These are phyloP conservation scores for Geopyxis carbonaria DNA, from an alignment of 495 filamentous ascomycete genomes.

Conservation along the genomic window DNA sequence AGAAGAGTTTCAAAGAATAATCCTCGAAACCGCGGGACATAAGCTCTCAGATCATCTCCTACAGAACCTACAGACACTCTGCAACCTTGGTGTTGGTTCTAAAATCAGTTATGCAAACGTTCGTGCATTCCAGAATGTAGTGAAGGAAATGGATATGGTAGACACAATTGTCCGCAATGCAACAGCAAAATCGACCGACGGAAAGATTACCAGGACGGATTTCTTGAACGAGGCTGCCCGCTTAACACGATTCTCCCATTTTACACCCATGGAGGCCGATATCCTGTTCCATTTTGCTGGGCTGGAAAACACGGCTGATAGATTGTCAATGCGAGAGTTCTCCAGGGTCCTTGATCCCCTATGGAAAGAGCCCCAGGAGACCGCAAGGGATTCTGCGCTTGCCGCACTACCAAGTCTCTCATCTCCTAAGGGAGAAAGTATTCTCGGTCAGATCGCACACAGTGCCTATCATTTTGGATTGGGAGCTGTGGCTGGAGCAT, in stretches of 20 bases:
- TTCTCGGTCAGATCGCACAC: slow-evolving; percentile 49
- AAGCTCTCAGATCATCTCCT: slow-evolving; percentile 94
- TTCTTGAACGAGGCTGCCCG: slow-evolving; percentile 88
- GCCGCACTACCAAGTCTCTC: slow-evolving; percentile 26
- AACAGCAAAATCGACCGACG: slow-evolving; percentile 63
- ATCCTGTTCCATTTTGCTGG: slow-evolving; percentile 98
- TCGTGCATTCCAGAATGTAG: slow-evolving; percentile 89
- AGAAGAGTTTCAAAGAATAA: slow-evolving; percentile 90
- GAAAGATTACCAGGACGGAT: slow-evolving; percentile 82
- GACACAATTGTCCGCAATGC: slow-evolving; percentile 81
- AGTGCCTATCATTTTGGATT: slow-evolving; percentile 79
- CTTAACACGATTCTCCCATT: slow-evolving; percentile 77
- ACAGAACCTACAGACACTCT: slow-evolving; percentile 82
- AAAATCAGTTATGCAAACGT: slow-evolving; percentile 97
- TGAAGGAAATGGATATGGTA: slow-evolving; percentile 93
- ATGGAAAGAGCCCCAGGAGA: slow-evolving; percentile 50
- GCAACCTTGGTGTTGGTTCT: slow-evolving; percentile 80
- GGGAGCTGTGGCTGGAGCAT: slow-evolving; percentile 80
- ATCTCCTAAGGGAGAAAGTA: slow-evolving; percentile 10
- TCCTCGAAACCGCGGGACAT: slow-evolving; percentile 79
- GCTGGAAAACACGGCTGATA: slow-evolving; percentile 69
- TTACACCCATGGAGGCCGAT: slow-evolving; percentile 97
- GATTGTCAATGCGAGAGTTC: slow-evolving; percentile 71
- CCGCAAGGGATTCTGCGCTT: slow-evolving; percentile 27
- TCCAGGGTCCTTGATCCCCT: slow-evolving; percentile 85